Conservation (phyloP, 1,284 basidiomycete genomes). For the Xanthoconium separans region DNA sequence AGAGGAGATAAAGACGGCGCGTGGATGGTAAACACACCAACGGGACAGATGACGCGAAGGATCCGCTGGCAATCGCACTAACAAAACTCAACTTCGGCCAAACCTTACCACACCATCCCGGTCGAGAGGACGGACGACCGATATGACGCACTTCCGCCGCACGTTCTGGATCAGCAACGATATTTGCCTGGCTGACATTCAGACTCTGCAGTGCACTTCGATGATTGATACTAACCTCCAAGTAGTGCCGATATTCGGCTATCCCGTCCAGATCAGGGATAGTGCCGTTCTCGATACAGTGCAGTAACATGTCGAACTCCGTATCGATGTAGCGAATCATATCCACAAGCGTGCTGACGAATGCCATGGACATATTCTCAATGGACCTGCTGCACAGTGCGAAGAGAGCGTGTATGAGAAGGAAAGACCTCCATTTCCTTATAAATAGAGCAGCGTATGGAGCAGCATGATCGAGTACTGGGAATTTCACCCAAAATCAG, state of each 20-base stretch:
- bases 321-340: conserved; percentile 18
- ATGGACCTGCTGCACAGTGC: conserved; percentile 12
- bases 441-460: conserved; percentile 21
- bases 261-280: conserved; percentile 13
- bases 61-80: conserved; percentile 4
- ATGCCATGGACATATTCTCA: conserved; percentile 4
- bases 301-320: conserved; percentile 17
- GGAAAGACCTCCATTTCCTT: conserved; percentile 18
- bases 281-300: conserved; percentile 14
- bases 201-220: background rate
- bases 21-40: conserved; percentile 2
- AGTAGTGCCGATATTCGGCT: conserved; percentile 8
- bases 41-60: conserved; percentile 12
- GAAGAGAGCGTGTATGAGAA: conserved; percentile 25
- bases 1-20: background rate
- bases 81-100: conserved; percentile 16
- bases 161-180: conserved; percentile 17
- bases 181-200: conserved; percentile 5
- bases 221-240: conserved; percentile 6
- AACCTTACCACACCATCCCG: conserved; percentile 16
- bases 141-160: conserved; percentile 19
- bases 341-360: conserved; percentile 14
- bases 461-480: conserved; percentile 15
- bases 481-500: background rate
- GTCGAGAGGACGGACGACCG: conserved; percentile 16